phyloP scores from a whole-genome alignment of 441 rosid genomes.

The Jatropha podagrica region DNA sequence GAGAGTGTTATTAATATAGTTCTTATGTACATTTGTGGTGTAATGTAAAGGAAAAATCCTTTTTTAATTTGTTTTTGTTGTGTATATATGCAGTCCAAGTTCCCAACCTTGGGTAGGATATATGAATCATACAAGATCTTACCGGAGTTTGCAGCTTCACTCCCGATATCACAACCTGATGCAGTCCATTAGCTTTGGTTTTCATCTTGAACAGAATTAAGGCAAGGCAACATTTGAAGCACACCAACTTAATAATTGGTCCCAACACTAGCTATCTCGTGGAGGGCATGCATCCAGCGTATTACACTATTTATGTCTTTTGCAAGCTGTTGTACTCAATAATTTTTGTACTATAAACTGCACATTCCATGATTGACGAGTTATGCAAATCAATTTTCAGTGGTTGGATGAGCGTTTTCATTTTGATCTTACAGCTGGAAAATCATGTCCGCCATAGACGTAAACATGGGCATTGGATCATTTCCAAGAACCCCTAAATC shows the following conservation, averaged over 20 bases:
- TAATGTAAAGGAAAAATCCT: background rate
- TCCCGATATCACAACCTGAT: constrained; percentile 51
- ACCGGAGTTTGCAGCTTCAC: constrained; percentile 46
- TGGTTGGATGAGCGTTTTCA: too few relatives aligned
- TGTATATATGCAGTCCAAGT: constrained; percentile 42
- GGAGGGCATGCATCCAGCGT: too few relatives aligned
- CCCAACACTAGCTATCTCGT: too few relatives aligned
- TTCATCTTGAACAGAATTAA: background rate
- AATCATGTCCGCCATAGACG: too few relatives aligned
- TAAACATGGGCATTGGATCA: too few relatives aligned
- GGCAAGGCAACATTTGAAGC: background rate
- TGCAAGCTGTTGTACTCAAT: too few relatives aligned
- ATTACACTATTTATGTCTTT: too few relatives aligned
- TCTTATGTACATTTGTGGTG: background rate
- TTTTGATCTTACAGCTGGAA: too few relatives aligned
- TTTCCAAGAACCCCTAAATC: too few relatives aligned
- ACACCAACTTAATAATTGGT: background rate
- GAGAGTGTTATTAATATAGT: background rate
- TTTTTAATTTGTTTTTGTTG: background rate
- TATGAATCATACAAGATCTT: constrained; percentile 40
- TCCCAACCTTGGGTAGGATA: constrained; percentile 41
- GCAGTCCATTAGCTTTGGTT: constrained; percentile 23
- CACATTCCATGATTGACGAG: too few relatives aligned
- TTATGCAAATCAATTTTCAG: too few relatives aligned
- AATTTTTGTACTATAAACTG: too few relatives aligned